Evolutionary conservation across 2,329 filamentous ascomycete genomes (phyloP).

Genomic region (Plectosphaerella plurivora): DNA sequence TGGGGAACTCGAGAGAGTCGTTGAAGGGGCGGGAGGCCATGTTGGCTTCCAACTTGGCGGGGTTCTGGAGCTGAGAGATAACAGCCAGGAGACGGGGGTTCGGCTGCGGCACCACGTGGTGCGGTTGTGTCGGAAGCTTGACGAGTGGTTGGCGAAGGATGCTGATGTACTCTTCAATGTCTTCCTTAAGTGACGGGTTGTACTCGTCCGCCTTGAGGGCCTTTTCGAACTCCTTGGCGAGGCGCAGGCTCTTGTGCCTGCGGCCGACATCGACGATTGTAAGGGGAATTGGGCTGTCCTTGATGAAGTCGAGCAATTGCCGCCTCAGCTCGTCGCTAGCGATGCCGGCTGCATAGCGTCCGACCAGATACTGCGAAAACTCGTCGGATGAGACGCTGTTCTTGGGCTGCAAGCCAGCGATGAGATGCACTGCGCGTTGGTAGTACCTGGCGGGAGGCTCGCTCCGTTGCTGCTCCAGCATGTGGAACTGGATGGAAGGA

Average conservation of each 20-base stretch:
- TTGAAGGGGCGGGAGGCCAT: conserved; percentile 49
- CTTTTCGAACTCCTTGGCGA: conserved; percentile 51
- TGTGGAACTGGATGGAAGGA: conserved; percentile 46
- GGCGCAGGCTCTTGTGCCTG: conserved; percentile 50
- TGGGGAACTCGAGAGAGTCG: conserved; percentile 71
- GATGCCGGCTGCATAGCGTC: conserved; percentile 51
- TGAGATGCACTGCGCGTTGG: conserved; percentile 15
- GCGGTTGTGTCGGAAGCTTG: conserved; percentile 14
- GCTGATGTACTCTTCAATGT: conserved; percentile 44
- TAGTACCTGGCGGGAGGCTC: conserved; percentile 47
- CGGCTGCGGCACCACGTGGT: conserved; percentile 30
- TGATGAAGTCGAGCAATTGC: conserved; percentile 7
- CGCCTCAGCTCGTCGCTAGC: conserved; percentile 37
- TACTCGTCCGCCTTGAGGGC: conserved; percentile 47
- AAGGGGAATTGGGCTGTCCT: conserved; percentile 10
- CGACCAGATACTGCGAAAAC: conserved; percentile 20
- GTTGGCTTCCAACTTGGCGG: conserved; percentile 43
- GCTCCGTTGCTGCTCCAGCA: conserved; percentile 47
- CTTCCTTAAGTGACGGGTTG: conserved; percentile 20
- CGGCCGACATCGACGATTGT: conserved; percentile 37
- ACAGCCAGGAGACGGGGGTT: conserved; percentile 29
- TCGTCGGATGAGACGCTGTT: conserved; percentile 7
- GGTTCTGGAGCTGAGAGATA: conserved; percentile 43
- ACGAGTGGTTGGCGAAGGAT: conserved; percentile 38
- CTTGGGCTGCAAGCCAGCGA: conserved; percentile 18